phyloP scores from a whole-genome alignment of 495 filamentous ascomycete species.

The Barbatosphaeria neglecta region DNA sequence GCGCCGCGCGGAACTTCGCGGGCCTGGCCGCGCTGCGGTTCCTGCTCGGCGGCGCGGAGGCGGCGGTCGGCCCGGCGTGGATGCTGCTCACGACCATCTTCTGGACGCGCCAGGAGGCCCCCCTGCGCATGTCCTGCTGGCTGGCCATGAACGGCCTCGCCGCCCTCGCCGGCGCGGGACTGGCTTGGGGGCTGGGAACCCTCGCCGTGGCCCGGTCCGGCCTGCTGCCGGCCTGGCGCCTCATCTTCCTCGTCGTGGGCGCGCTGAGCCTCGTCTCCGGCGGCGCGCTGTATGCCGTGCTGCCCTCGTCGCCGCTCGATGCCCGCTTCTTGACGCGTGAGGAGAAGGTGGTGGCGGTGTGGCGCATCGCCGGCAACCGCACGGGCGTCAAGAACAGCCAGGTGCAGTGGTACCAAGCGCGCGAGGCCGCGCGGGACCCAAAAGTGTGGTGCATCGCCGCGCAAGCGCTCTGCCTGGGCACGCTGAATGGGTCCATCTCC shows the following conservation, averaged over 20 bases:
- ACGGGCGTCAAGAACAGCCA: constrained; percentile 26
- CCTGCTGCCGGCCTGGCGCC: constrained; percentile 20
- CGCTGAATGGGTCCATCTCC: constrained; percentile 38
- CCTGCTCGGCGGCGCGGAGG: constrained; percentile 58
- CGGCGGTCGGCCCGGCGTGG: constrained; percentile 45
- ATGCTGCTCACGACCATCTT: constrained; percentile 19
- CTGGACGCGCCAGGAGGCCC: constrained; percentile 40
- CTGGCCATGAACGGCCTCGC: constrained; percentile 47
- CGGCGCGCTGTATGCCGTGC: constrained; percentile 32
- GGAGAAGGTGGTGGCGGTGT: constrained; percentile 47
- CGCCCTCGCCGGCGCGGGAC: constrained; percentile 39
- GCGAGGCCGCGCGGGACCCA: constrained; percentile 27
- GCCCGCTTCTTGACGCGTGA: constrained; percentile 51
- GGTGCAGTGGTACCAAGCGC: constrained; percentile 32
- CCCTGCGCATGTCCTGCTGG: constrained; percentile 41
- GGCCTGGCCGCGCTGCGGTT: constrained; percentile 54
- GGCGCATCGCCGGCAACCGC: constrained; percentile 35
- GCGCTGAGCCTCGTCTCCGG: constrained; percentile 17
- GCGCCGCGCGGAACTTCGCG: constrained; percentile 45
- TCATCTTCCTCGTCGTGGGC: constrained; percentile 61
- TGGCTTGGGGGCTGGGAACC: constrained; percentile 37
- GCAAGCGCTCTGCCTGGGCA: constrained; percentile 25
- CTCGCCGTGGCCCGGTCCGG: constrained; percentile 47
- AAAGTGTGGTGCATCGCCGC: constrained; percentile 23
- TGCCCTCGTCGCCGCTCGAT: constrained; percentile 55